Evolutionary conservation across 1,284 basidiomycete genomes (phyloP), one percentile per base, ranked within the genome.

Genomic region (Malassezia obtusa): DNA sequence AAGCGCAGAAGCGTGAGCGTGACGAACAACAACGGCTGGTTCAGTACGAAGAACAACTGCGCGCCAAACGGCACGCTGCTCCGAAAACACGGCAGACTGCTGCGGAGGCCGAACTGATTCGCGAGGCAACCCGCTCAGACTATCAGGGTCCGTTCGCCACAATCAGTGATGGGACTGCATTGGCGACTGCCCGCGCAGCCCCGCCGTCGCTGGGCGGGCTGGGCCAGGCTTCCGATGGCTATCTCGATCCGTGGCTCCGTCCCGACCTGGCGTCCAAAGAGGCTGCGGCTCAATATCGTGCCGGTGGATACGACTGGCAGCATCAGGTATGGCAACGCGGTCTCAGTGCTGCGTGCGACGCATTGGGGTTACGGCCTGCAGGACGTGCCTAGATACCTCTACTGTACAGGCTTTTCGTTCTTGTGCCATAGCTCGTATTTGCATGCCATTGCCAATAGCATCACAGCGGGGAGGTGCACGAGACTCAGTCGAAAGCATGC

Each of bases 381-480:
- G 35, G 36, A 17, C 15, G 28, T 21, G 15, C 11, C 28, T 32
- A 14, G 15, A 6, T 25, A 28, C 40, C 3, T 24, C 6, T 38
- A 48, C 26, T 37, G 21, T 48, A 36, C 25, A 46, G n/a, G 15
- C 25, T 21, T 14, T 12, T 45, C 45, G 28, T 12, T 6, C 14
- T n/a, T 36, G 19, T 33, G 55, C 67, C 69, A 68, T 6, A 73
- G 50, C n/a, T 67, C 67, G 9, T 61, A 53, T 57, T 73, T 75
- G 57, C 69, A 73, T 2, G 62, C 79, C 87, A 99, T 91, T 83
- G 92, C 91, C 57, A 98, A 77, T 0, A 84, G 87, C 61, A 98
- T 79, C 11, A 96, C 79, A 9, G 85, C 85, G 0, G 94, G 92
- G 51, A 98, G 75, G 76, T 92, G 92, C 83, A 90, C 90, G 60